These are phyloP conservation scores for Phytopythium chamaehyphon DNA, from an alignment of 352 stramenopile genomes.

Conservation along the genomic window DNA sequence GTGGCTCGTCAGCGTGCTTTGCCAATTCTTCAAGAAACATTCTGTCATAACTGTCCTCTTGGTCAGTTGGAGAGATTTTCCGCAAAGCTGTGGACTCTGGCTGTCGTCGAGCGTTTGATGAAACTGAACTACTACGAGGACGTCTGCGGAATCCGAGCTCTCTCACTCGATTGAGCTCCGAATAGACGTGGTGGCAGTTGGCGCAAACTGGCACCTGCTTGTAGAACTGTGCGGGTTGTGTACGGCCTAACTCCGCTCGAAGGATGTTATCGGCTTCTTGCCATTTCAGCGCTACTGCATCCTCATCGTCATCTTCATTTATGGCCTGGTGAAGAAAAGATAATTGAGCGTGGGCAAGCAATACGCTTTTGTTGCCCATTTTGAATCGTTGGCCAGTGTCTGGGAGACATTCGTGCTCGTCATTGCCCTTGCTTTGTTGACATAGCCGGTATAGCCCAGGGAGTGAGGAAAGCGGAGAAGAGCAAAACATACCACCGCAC, in stretches of 20 bases:
- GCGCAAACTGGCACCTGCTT: constrained; percentile 69
- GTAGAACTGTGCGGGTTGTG: constrained; percentile 71
- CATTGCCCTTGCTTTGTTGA: neutral
- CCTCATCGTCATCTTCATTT: constrained; percentile 2
- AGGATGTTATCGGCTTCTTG: constrained; percentile 61
- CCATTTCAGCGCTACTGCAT: constrained; percentile 38
- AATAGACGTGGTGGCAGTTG: constrained; percentile 75
- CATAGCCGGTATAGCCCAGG: constrained; percentile 24
- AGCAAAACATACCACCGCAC: constrained; percentile 72
- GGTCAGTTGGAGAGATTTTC: neutral
- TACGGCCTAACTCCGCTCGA: constrained; percentile 54
- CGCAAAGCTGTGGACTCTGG: too few relatives aligned
- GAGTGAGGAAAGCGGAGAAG: constrained; percentile 21
- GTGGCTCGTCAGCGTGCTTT: constrained; percentile 28
- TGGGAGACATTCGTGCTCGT: constrained; percentile 9
- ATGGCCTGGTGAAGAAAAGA: constrained; percentile 33
- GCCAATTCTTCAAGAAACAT: constrained; percentile 66
- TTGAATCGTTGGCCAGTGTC: constrained; percentile 60
- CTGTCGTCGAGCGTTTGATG: neutral
- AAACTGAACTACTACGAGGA: neutral
- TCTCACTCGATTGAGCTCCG: constrained; percentile 42
- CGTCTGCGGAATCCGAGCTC: constrained; percentile 40
- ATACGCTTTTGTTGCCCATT: constrained; percentile 70
- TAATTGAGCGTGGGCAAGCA: constrained; percentile 57
- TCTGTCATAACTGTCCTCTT: constrained; percentile 30